Evolutionary conservation across 2,329 filamentous ascomycete genomes (phyloP), one percentile per base, ranked within the genome.

Genomic region (Trichoderma brevicompactum): DNA sequence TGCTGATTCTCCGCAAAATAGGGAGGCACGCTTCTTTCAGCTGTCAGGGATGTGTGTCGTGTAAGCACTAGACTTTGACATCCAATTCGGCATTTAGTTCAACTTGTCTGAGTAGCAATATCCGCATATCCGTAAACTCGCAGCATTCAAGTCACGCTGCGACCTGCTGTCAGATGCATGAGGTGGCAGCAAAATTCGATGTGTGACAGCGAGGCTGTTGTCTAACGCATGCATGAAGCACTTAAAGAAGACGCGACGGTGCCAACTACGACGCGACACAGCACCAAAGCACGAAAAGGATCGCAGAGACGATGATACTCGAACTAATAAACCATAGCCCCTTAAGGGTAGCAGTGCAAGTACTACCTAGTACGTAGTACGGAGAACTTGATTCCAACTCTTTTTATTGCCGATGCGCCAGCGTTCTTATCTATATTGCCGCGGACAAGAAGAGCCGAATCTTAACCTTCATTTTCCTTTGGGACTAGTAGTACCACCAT

Each of bases 391-490:
- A 28, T 28, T 28, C 23, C 23, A 28, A 28, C 23, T 28, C 34
- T 23, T 43, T 17, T 23, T 60, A 49, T 49, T 60, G 56, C 56
- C 56, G 56, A 28, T 28, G 43, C 34, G 15, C 32, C 56, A 60
- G 56, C 56, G 46, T 28, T 23, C 12, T 19, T 13, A 5, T 60
- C 44, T 28, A 34, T 49, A 28, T 38, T 50, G 58, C 58, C 58
- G 58, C 46, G 58, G 58, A n/a, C 28, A 28, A 46, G 40, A 36
- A 19, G 41, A 58, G 44, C 58, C 58, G 58, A 61, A 7, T 32
- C 58, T 41, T 61, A 61, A 58, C 53, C 53, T 56, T 52, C 46
- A n/a, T 49, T 32, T 41, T 61, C 13, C 17, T 50, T 61, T 43
- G 15, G 46, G 46, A 34, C 58, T 61, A 61, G 58, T 28, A 28